phyloP scores from a whole-genome alignment of 371 early-diverging fungal genomes.

The Mortierella polycephala region DNA sequence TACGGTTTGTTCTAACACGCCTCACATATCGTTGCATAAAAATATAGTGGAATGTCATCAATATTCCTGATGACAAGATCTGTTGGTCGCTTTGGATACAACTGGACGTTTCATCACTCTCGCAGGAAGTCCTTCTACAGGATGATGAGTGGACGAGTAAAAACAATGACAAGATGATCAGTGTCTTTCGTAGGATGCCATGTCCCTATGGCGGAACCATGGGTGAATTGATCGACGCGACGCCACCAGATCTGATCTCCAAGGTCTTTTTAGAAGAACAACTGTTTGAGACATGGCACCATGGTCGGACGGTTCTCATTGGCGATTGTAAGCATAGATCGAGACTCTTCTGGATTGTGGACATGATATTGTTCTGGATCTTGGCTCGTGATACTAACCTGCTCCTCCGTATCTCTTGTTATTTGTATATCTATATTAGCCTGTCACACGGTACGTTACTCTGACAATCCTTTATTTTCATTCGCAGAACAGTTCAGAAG shows the following conservation, averaged over 20 bases:
- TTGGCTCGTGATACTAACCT: not conserved
- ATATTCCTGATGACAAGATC: conserved; percentile 23
- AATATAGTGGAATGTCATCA: conserved; percentile 11
- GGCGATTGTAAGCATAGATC: conserved; percentile 20
- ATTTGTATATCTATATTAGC: conserved; percentile 4
- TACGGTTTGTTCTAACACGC: too few species aligned
- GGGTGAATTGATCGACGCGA: conserved; percentile 22
- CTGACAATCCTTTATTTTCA: too few species aligned
- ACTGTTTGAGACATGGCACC: conserved; percentile 22
- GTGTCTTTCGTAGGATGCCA: conserved; percentile 1
- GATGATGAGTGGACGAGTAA: not conserved
- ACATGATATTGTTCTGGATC: not conserved
- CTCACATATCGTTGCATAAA: not conserved
- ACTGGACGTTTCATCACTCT: not conserved
- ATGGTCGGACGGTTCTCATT: conserved; percentile 21
- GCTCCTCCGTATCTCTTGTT: not conserved
- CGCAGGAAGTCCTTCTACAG: not conserved
- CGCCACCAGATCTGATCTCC: conserved; percentile 10
- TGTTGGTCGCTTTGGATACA: conserved; percentile 25
- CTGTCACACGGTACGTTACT: conserved; percentile 9
- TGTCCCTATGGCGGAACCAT: conserved; percentile 21
- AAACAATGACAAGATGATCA: conserved; percentile 8
- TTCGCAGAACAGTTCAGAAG: too few species aligned
- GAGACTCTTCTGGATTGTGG: not conserved
- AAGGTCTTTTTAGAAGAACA: conserved; percentile 20